Evolutionary conservation across 1,284 basidiomycete genomes (phyloP).

Genomic region (Sparassis latifolia): DNA sequence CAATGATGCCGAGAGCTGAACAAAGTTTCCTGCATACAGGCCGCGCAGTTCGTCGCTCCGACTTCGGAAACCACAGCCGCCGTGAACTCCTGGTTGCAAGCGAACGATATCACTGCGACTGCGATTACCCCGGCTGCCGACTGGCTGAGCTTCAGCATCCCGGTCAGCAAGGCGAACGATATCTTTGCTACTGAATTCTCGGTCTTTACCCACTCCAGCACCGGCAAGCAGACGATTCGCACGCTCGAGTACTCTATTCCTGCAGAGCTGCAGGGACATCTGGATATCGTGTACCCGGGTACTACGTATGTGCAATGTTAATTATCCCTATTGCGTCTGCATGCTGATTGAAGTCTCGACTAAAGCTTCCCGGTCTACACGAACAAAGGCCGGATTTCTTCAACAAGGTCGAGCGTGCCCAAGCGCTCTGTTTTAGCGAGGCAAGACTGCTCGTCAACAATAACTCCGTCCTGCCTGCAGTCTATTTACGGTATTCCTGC

Average conservation of each 20-base stretch:
- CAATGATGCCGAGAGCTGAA: conserved; percentile 13
- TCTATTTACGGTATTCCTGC: conserved; percentile 27
- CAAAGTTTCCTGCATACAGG: conserved; percentile 16
- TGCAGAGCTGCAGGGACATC: conserved; percentile 21
- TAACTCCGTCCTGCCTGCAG: conserved; percentile 21
- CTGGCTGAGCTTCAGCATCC: conserved; percentile 31
- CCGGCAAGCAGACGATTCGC: conserved; percentile 21
- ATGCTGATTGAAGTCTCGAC: not conserved
- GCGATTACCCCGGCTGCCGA: conserved; percentile 28
- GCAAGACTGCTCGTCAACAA: not conserved
- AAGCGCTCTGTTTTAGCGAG: not conserved
- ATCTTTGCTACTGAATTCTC: conserved; percentile 28
- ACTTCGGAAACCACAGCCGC: conserved; percentile 24
- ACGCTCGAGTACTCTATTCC: conserved; percentile 32
- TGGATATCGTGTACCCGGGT: conserved; percentile 30
- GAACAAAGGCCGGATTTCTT: not conserved
- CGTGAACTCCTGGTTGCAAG: conserved; percentile 30
- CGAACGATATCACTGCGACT: conserved; percentile 25
- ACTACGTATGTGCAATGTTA: conserved; percentile 9
- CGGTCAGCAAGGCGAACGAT: conserved; percentile 27
- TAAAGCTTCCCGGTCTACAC: not conserved
- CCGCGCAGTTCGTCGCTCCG: conserved; percentile 31
- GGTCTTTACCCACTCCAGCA: conserved; percentile 24
- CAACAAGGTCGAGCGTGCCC: not conserved
- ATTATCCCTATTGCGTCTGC: not conserved